Evolutionary conservation across 2,329 filamentous ascomycete genomes (phyloP), one percentile per base, ranked within the genome.

Genomic region (Fusarium luffae): DNA sequence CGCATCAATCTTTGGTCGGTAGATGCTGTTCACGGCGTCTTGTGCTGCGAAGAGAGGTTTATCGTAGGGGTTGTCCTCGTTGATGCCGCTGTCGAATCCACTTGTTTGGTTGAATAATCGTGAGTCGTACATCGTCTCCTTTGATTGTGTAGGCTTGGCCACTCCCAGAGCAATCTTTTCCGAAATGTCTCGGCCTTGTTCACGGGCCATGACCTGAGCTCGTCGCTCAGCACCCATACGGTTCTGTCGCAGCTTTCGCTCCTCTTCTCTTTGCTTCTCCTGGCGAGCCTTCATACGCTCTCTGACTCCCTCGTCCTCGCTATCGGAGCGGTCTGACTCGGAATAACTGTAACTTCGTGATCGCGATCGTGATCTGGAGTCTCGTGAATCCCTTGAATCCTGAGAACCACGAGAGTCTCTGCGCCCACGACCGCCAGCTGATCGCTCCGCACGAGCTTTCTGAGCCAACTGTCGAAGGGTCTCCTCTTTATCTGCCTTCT

Each of bases 41-140:
- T 98, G 94, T 16, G 96, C 95, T 1, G 94, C 94, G 78, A 99
- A 99, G 10, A 99, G 84, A 21, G 96, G 96, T 82, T 98, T 98
- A 80, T 98, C 96, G 82, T 98, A 99, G 1, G 91, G 90, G 77
- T 99, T 96, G 79, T 99, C 96, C 80, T 99, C 96, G 79, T 99
- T 99, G 86, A 98, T 94, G 1, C 95, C 96, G 54, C 90, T 88
- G 73, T 94, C 91, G 78, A 99, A 97, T 0, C 96, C 96, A 74
- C 92, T 94, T 8, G 90, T 92, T 81, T 97, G 93, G 81, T 98
- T 98, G 82, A 99, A 99, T 30, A 99, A 82, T 42, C 96, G 87
- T 4, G 94, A 97, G 82, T 99, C 96, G 83, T 97, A 99, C 96
- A 98, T 98, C 25, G 92, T 90, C 79, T 99, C 96, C 58, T 91